Conservation (phyloP, 495 filamentous ascomycete species). For the Podospora sp. region DNA sequence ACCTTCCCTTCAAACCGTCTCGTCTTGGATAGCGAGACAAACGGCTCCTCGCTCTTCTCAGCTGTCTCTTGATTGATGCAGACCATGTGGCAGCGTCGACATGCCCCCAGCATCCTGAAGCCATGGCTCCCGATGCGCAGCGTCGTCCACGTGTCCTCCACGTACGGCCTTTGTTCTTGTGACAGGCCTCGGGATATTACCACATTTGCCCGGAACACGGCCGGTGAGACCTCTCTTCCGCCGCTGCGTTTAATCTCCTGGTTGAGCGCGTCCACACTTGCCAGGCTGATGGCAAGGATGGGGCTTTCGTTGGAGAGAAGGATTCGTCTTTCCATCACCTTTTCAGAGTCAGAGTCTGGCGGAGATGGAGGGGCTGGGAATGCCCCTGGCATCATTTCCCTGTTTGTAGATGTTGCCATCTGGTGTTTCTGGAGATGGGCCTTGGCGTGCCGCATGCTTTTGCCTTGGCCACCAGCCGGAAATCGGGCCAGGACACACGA, state of each 20-base stretch:
- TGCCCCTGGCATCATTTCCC: conserved; percentile 52
- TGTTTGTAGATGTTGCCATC: conserved; percentile 14
- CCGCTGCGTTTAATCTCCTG: conserved; percentile 62
- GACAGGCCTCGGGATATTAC: conserved; percentile 51
- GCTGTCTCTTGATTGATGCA: conserved; percentile 87
- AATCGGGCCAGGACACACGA: conserved; percentile 82
- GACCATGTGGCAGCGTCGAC: conserved; percentile 92
- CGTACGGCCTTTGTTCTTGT: conserved; percentile 37
- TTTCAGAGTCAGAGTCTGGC: conserved; percentile 51
- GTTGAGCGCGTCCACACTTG: conserved; percentile 79
- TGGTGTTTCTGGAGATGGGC: conserved; percentile 62
- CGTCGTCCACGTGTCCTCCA: conserved; percentile 60
- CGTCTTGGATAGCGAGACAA: conserved; percentile 84
- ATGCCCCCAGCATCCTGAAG: conserved; percentile 76
- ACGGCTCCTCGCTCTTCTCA: conserved; percentile 78
- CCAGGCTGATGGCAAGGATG: conserved; percentile 78
- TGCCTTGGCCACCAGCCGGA: conserved; percentile 59
- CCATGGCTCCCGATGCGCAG: conserved; percentile 54
- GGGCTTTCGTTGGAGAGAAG: conserved; percentile 90
- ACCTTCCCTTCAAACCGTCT: conserved; percentile 79
- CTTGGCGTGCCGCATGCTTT: conserved; percentile 65
- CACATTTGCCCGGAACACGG: conserved; percentile 82
- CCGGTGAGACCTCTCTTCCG: conserved; percentile 61
- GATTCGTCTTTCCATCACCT: conserved; percentile 55
- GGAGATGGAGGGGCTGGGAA: conserved; percentile 54